Evolutionary conservation across 1,284 basidiomycete species (phyloP).

Genomic region (Cerrena zonata): DNA sequence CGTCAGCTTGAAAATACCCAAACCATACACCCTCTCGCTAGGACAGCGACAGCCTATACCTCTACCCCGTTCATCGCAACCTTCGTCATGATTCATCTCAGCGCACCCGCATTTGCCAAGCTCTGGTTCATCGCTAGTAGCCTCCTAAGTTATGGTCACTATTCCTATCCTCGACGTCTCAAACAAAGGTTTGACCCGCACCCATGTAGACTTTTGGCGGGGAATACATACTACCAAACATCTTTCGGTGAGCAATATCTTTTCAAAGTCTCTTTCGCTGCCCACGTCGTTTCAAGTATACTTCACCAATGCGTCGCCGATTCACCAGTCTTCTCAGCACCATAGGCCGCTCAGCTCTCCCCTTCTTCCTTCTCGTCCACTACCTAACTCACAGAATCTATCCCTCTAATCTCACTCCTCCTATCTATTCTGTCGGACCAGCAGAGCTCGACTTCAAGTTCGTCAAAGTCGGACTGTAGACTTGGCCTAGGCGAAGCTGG

Average conservation of each 20-base stretch:
- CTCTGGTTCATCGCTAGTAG: too few species aligned
- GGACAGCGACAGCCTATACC: too few species aligned
- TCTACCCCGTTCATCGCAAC: too few species aligned
- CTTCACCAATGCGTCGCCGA: not conserved
- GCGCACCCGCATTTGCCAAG: too few species aligned
- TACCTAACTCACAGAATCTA: too few species aligned
- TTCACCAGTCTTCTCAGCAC: slow-evolving; percentile 39
- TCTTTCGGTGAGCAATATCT: slow-evolving; percentile 57
- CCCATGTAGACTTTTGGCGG: slow-evolving; percentile 43
- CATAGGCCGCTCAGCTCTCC: not conserved
- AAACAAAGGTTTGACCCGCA: not conserved
- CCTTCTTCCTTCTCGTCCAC: slow-evolving; percentile 60
- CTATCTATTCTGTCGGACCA: too few species aligned
- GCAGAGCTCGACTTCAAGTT: slow-evolving; percentile 19
- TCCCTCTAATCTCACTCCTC: too few species aligned
- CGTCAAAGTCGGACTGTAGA: slow-evolving; percentile 57
- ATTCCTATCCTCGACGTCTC: not conserved
- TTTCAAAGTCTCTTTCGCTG: slow-evolving; percentile 50
- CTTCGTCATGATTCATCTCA: too few species aligned
- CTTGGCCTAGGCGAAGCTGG: slow-evolving; percentile 54
- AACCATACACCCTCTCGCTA: too few species aligned
- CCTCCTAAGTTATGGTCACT: too few species aligned
- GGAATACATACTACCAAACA: slow-evolving; percentile 77
- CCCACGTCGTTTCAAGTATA: not conserved
- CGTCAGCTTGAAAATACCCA: too few species aligned